A percentile compares a stretch with the other conserved stretches of the same genome.
phyloP scores from a whole-genome alignment of 768 basidiomycete genomes.

The Xerocomus brunneocitrinus region DNA sequence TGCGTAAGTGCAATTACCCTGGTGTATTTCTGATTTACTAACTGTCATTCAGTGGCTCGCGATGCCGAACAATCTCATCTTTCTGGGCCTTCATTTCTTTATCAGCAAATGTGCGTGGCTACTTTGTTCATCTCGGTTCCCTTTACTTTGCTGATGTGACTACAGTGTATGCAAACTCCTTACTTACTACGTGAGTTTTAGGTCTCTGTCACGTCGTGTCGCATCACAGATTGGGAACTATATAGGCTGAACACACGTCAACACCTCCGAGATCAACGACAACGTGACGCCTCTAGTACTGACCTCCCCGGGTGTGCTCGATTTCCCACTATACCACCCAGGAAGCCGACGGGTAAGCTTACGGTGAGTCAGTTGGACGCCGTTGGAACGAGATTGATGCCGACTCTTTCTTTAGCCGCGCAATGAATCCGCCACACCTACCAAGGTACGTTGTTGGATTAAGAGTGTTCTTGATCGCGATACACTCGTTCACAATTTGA shows the following conservation, averaged over 20 bases:
- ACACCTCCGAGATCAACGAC: constrained; percentile 28
- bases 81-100: constrained; percentile 50
- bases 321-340: constrained; percentile 15
- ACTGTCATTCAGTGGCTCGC: constrained; percentile 36
- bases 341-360: constrained; percentile 1
- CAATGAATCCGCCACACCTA: constrained; percentile 2
- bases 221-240: not conserved
- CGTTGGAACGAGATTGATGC: not conserved
- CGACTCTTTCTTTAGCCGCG: constrained; percentile 7
- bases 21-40: not conserved
- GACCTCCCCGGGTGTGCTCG: constrained; percentile 27
- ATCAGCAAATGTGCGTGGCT: constrained; percentile 44
- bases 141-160: not conserved
- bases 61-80: constrained; percentile 45
- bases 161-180: constrained; percentile 48
- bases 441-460: constrained; percentile 16
- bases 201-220: not conserved
- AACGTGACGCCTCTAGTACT: constrained; percentile 24
- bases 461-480: not conserved
- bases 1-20: constrained; percentile 31
- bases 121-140: not conserved
- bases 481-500: not conserved
- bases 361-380: constrained; percentile 9
- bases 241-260: constrained; percentile 37
- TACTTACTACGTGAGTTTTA: constrained; percentile 38